Evolutionary conservation across 108 stramenopile genomes (phyloP).

Genomic region (Cyclotella distinguenda): DNA sequence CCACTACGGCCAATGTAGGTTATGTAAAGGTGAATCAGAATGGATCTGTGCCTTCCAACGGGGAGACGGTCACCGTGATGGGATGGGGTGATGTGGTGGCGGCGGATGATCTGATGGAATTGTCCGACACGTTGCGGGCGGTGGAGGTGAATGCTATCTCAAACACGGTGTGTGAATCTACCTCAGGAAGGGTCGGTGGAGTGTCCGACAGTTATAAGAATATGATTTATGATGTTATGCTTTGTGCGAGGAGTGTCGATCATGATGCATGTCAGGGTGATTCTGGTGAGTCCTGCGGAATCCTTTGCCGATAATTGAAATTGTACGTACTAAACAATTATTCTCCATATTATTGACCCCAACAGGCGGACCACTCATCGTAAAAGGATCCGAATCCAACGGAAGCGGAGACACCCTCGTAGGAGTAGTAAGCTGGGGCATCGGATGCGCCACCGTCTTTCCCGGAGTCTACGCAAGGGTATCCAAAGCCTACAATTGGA

Average conservation of each 20-base stretch:
- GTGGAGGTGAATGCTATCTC: constrained; percentile 18
- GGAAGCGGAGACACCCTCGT: constrained; percentile 25
- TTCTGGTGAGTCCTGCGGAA: no score
- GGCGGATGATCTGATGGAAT: not conserved
- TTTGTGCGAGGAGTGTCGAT: constrained; percentile 32
- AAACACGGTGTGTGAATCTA: constrained; percentile 32
- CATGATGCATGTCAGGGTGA: constrained; percentile 50
- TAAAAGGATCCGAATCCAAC: constrained; percentile 1
- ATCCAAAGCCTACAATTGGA: constrained; percentile 53
- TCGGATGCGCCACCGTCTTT: constrained; percentile 40
- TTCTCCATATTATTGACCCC: not conserved
- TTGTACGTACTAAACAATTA: not conserved
- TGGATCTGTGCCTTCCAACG: constrained; percentile 17
- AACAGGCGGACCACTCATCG: constrained; percentile 23
- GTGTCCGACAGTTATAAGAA: constrained; percentile 15
- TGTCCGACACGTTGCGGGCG: constrained; percentile 10
- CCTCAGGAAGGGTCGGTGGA: not conserved
- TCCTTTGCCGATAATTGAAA: not conserved
- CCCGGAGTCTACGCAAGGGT: constrained; percentile 63
- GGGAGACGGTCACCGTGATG: constrained; percentile 42
- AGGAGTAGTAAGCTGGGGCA: constrained; percentile 41
- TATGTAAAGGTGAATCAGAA: constrained; percentile 31
- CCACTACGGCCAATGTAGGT: constrained; percentile 1
- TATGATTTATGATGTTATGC: constrained; percentile 43
- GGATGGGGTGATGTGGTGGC: constrained; percentile 47